Base-by-base conservation (phyloP, 1,139 yeast species). In the Debaryomyces robertsiae region DNA sequence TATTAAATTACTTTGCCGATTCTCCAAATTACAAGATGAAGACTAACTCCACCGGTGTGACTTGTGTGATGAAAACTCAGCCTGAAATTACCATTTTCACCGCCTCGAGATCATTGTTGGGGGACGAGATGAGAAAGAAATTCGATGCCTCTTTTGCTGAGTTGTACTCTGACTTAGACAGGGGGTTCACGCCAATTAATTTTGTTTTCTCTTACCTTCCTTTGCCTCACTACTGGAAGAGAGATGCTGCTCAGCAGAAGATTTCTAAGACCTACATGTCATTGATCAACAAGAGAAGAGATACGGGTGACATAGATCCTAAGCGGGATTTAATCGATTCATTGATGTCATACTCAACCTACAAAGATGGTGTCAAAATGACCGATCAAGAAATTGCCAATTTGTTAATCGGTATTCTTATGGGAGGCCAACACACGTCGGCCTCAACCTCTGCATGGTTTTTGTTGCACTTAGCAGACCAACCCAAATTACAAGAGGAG, bases 341-440 rank as follows among this genome's bases (percentile, higher is more conserved):
- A 19, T 77, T 90, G 59, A 82, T 94, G 88, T 77, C 79, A 54
- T 75, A 75, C 54, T 84, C 93, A 33, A 81, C 89, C 46, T 93
- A 93, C 70, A 90, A 87, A 63, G 98, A 93, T 60, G 98, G 98
- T 52, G 82, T 82, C 34, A 77, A 78, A 57, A 90, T 93, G 97
- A 84, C 96, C 29, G 98, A 94, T 63, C 84, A 84, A 61, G 96
- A 93, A 69, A 89, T 93, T 60, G 95, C 98, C 31, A 86, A 91
- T 67, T 75, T 94, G 62, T 75, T 90, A 66, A 93, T 93, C 65
- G 99, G 98, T 62, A 83, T 94, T 42, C 77, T 94, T 48, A 93
- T 93, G 99, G 99, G 98, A 54, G 99, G 98, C 47, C 99, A 93
- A 71, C 99, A 93, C 66, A 94, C 99, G 23, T 86, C 96, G 53